Evolutionary conservation across 805 yeast genomes (phyloP).

Genomic region (Saturnispora zaruensis): DNA sequence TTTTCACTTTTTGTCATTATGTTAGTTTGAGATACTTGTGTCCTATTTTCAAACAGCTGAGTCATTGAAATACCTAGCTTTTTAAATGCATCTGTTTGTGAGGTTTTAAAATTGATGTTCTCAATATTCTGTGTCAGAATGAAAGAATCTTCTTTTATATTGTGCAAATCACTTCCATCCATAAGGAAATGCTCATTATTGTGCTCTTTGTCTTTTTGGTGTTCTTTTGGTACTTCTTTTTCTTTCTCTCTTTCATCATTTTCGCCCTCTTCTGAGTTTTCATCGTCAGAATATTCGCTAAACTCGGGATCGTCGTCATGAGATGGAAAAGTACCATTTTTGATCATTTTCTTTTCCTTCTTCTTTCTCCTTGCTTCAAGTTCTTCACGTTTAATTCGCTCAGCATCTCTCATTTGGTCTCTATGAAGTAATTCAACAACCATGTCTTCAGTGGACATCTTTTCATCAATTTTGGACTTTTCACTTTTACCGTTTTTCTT

Average conservation of each 20-base stretch:
- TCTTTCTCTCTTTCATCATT: conserved; percentile 22
- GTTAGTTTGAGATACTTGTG: conserved; percentile 10
- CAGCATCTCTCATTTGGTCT: conserved; percentile 13
- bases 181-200: background rate
- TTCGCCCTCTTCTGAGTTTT: conserved; percentile 17
- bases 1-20: conserved; percentile 12
- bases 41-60: conserved; percentile 20
- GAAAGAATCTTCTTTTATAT: background rate
- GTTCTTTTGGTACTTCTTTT: conserved; percentile 17
- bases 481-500: background rate
- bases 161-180: background rate
- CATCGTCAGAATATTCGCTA: conserved; percentile 24
- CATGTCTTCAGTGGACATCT: conserved; percentile 9
- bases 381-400: conserved; percentile 6
- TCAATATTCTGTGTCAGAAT: background rate
- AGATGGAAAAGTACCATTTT: conserved; percentile 13
- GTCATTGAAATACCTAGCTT: conserved; percentile 20
- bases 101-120: conserved; percentile 13
- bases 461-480: background rate
- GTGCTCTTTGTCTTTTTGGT: conserved; percentile 6
- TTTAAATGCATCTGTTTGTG: conserved; percentile 12
- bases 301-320: conserved; percentile 26
- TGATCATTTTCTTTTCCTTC: conserved; percentile 12
- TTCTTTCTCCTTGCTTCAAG: conserved; percentile 13
- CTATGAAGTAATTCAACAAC: conserved; percentile 11